A percentile compares a stretch with the other conserved stretches of the same genome.
Evolutionary conservation across 148 eudicot genomes (phyloP).

Genomic region (Silene latifolia): DNA sequence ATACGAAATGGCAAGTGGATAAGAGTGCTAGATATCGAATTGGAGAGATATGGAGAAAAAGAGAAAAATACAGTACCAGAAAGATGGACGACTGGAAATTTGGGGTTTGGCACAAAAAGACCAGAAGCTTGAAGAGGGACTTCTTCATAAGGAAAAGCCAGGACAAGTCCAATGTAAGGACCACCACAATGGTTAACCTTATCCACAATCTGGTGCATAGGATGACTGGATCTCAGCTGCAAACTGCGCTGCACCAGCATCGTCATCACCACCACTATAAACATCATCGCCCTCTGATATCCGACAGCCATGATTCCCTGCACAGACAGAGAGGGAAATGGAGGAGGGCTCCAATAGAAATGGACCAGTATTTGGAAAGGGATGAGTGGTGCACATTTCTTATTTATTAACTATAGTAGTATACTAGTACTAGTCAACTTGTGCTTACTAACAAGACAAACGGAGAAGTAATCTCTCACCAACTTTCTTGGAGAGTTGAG

Average conservation of each 20-base stretch:
- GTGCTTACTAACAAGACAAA: background rate
- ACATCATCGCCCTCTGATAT: background rate
- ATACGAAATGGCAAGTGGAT: too few species aligned
- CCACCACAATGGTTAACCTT: constrained; percentile 27
- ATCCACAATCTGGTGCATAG: constrained; percentile 31
- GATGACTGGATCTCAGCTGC: constrained; percentile 35
- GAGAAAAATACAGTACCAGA: constrained; percentile 29
- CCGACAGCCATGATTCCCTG: constrained; percentile 1
- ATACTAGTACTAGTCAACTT: background rate
- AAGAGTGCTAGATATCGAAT: too few species aligned
- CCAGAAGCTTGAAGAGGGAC: constrained; percentile 37
- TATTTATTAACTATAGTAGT: too few species aligned
- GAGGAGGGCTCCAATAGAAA: background rate
- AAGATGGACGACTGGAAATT: constrained; percentile 26
- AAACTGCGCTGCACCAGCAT: constrained; percentile 26
- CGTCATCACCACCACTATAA: constrained; percentile 4
- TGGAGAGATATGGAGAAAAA: background rate
- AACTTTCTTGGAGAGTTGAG: background rate
- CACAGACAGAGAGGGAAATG: background rate
- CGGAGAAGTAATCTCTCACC: background rate
- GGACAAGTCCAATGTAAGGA: constrained; percentile 41
- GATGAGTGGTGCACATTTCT: constrained; percentile 7
- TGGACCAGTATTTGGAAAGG: background rate
- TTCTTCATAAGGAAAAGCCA: constrained; percentile 47
- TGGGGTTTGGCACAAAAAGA: constrained; percentile 30